phyloP scores from a whole-genome alignment of 306 rosid genomes.

The Dryas drummondii region DNA sequence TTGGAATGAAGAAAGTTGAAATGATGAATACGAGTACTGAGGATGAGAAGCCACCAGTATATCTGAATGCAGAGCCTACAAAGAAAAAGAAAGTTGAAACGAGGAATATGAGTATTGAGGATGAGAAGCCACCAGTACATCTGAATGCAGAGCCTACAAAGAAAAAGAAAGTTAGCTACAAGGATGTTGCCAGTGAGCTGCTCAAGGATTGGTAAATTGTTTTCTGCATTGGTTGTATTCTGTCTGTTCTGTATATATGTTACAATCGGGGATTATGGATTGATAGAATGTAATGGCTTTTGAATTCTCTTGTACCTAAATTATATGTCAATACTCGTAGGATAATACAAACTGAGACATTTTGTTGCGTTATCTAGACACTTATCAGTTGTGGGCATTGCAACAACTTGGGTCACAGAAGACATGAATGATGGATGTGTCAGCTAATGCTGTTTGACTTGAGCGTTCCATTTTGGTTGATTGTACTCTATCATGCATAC shows the following conservation, averaged over 20 bases:
- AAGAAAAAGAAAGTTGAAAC: constrained; percentile 58
- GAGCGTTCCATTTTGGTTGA: no score
- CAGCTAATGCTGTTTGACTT: no score
- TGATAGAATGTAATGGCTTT: not conserved
- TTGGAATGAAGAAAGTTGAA: constrained; percentile 41
- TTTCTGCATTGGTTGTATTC: not conserved
- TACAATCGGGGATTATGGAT: not conserved
- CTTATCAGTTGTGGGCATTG: not conserved
- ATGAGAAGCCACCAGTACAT: constrained; percentile 39
- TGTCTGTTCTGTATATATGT: not conserved
- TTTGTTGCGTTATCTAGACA: not conserved
- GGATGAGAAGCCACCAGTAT: constrained; percentile 40
- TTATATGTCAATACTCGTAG: not conserved
- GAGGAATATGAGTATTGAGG: constrained; percentile 9
- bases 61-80: constrained; percentile 36
- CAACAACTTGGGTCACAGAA: not conserved
- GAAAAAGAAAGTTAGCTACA: constrained; percentile 87
- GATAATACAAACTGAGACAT: not conserved
- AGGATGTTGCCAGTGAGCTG: constrained; percentile 65
- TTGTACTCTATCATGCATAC: no score
- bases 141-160: constrained; percentile 43
- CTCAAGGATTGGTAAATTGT: constrained; percentile 75
- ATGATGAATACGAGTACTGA: constrained; percentile 7
- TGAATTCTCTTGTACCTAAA: not conserved
- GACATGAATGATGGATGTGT: not conserved